Conservation (phyloP, 1,284 basidiomycete species). For the Neonothopanus nambi region DNA sequence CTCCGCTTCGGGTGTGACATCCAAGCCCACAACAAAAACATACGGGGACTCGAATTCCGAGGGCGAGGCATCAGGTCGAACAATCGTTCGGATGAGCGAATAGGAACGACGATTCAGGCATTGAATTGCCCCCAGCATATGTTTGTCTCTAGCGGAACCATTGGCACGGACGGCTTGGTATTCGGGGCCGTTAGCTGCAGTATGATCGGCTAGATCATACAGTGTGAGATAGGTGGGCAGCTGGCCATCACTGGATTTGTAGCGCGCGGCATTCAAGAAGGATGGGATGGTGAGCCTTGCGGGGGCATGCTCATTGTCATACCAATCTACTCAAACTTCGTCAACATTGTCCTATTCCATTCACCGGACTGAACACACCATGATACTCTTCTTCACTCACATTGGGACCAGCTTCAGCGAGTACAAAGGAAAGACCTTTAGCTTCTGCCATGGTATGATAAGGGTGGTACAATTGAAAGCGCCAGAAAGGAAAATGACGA, state of each 20-base stretch:
- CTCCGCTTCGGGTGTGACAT: constrained; percentile 12
- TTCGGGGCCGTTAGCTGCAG: constrained; percentile 16
- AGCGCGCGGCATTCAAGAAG: constrained; percentile 15
- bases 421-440: constrained; percentile 12
- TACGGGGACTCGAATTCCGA: constrained; percentile 10
- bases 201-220: constrained; percentile 15
- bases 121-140: constrained; percentile 7
- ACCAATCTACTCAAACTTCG: constrained; percentile 11
- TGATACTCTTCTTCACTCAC: constrained; percentile 11
- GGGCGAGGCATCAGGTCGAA: constrained; percentile 1
- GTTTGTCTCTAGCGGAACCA: constrained; percentile 13
- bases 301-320: constrained; percentile 16
- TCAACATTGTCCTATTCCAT: no score
- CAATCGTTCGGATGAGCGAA: constrained; percentile 1
- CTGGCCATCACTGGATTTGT: constrained; percentile 13
- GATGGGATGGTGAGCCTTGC: constrained; percentile 13
- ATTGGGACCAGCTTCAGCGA: not conserved
- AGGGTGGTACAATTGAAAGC: no score
- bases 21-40: not conserved
- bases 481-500: no score
- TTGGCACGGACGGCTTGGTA: constrained; percentile 14
- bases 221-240: constrained; percentile 15
- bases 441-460: constrained; percentile 4
- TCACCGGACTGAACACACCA: not conserved
- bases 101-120: constrained; percentile 14